Evolutionary conservation across 768 basidiomycete species (phyloP).

Genomic region (Suillus subalutaceus): DNA sequence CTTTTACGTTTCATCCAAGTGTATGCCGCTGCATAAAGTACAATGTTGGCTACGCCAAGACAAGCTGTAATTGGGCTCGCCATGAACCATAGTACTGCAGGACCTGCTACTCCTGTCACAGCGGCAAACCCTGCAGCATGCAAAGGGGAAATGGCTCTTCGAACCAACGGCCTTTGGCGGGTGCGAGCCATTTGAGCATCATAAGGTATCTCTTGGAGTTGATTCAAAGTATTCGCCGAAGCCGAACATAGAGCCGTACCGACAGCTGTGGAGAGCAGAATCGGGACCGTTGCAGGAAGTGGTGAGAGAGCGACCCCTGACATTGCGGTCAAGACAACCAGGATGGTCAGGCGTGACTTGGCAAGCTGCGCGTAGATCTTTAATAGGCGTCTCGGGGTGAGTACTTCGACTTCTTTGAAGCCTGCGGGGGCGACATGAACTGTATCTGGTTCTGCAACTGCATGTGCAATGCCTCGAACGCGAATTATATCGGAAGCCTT

Average conservation of each 20-base stretch:
- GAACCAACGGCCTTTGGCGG: slow-evolving; percentile 82
- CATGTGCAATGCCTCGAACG: slow-evolving; percentile 18
- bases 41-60: slow-evolving; percentile 83
- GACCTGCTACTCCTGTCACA: slow-evolving; percentile 77
- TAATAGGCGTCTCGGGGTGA: slow-evolving; percentile 56
- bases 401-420: slow-evolving; percentile 42
- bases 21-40: slow-evolving; percentile 89
- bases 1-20: slow-evolving; percentile 89
- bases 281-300: slow-evolving; percentile 78
- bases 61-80: slow-evolving; percentile 86
- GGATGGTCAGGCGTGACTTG: slow-evolving; percentile 79
- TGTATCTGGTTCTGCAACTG: slow-evolving; percentile 9
- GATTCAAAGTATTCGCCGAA: slow-evolving; percentile 93
- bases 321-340: slow-evolving; percentile 89
- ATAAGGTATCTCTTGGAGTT: slow-evolving; percentile 91
- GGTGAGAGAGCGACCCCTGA: slow-evolving; percentile 94
- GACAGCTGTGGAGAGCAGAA: slow-evolving; percentile 82
- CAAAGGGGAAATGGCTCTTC: slow-evolving; percentile 78
- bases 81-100: slow-evolving; percentile 75
- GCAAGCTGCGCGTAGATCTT: slow-evolving; percentile 80
- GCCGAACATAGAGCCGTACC: slow-evolving; percentile 92
- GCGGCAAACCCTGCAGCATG: slow-evolving; percentile 84
- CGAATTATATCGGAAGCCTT: slow-evolving; percentile 5
- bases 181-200: slow-evolving; percentile 98
- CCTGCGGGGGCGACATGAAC: slow-evolving; percentile 21